Base-by-base conservation (phyloP, 2,329 filamentous ascomycete species). In the Ophiostoma pallidulum region DNA sequence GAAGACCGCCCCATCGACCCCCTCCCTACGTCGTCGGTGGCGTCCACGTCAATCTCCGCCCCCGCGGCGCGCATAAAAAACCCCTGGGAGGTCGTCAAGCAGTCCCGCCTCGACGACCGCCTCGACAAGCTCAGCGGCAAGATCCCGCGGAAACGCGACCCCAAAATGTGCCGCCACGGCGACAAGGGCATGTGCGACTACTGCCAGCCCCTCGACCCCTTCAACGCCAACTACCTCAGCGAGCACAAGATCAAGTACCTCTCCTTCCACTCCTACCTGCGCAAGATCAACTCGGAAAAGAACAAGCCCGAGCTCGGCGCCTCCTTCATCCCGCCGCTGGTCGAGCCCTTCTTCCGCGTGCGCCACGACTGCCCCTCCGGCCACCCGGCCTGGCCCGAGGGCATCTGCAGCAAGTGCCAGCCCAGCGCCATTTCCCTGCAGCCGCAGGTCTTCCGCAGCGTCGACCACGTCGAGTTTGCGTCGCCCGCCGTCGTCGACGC, bases 161-260 rank as follows among this genome's bases (percentile, higher is more conserved):
- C 68, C 50, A 86, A 86, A 62, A 92, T 98, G 89, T 98, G 92
- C 69, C 83, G 87, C 53, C 92, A 98, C 64, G 91, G 91, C 1
- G 82, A 85, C 44, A 97, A 95, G 67, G 92, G 92, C 63, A 98
- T 98, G 92, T 98, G 92, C 66, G 92, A 98, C 67, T 94, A 96
- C 67, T 98, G 92, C 69, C 94, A 94, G 79, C 94, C 94, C 0
- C 69, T 97, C 43, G 92, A 98, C 60, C 92, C 92, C 1, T 98
- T 94, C 66, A 83, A 94, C 60, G 66, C 84, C n/a, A 81, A 81
- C 48, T 96, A 96, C 59, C 75, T 98, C 16, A 78, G 80, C 26
- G 91, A 98, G 58, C 94, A 91, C 73, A 96, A 96, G 74, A 96
- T 98, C 75, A 98, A 98, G 66, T 94, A 98, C 65, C 74, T 92